Evolutionary conservation across 208 protist genomes (phyloP), one percentile per base, ranked within the genome.

Genomic region (Herpetomonas tarakana): DNA sequence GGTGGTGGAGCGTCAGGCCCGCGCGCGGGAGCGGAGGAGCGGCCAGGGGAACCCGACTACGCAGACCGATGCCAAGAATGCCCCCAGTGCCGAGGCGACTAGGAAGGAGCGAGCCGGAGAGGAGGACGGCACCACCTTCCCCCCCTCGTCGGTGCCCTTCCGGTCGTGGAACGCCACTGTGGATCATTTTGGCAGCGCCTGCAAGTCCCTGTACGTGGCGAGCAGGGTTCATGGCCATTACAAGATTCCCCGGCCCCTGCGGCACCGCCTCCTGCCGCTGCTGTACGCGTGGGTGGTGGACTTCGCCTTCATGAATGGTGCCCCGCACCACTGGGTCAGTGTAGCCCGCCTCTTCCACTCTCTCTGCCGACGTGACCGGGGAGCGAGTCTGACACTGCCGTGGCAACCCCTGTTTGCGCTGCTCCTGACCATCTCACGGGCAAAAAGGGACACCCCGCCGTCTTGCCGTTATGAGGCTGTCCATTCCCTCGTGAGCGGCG

Each of bases 261-360:
- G 83, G 52, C 58, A 56, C 22, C 67, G 52, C 21, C 56, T 88
- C 39, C 65, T 84, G 31, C 81, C 81, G 16, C 29, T 85, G 12
- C 62, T 93, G 3, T 93, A 91, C 70, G 52, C 53, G 22, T 93
- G 87, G 83, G 29, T 81, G 24, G 74, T 74, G 2, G 55, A 88
- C 56, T 87, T 66, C 67, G 62, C 72, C 16, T 80, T 91, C 22
- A 41, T 81, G 18, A 55, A 44, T 19, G 68, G 76, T 28, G 59
- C 68, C 26, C 44, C 65, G 3, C 52, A 38, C 1, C 63, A 55
- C 38, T 94, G 88, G 88, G 28, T 27, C 9, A 18, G 9, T 2
- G 65, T 94, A 0, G 74, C 67, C 21, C 27, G 62, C 18, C 76
- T 67, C 51, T 88, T 90, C 49, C 22, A 31, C 31, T 26, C 19